Conservation (phyloP, 441 rosid genomes). For the Brassica hybrid region DNA sequence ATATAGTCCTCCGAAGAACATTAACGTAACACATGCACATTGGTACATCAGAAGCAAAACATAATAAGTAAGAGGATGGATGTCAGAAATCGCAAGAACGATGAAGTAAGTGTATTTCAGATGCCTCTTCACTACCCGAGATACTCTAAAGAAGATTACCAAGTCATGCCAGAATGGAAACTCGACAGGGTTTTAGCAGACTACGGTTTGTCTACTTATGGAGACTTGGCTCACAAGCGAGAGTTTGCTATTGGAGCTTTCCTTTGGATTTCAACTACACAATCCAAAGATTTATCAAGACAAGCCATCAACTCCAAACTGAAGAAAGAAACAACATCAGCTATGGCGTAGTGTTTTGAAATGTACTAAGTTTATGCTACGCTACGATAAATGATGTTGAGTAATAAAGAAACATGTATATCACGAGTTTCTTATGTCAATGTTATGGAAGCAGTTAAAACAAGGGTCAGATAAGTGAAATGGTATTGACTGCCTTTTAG, state of each 20-base stretch:
- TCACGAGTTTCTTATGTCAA: slow-evolving; percentile 21
- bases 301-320: slow-evolving; percentile 21
- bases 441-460: slow-evolving; percentile 2
- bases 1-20: slow-evolving; percentile 22
- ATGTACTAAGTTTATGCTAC: neutral
- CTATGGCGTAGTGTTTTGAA: neutral
- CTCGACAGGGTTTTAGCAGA: slow-evolving; percentile 53
- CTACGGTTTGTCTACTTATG: slow-evolving; percentile 50
- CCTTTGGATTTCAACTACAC: slow-evolving; percentile 49
- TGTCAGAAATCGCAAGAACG: slow-evolving; percentile 27
- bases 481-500: neutral
- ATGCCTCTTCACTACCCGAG: slow-evolving; percentile 66
- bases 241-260: slow-evolving; percentile 61
- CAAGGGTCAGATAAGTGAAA: neutral
- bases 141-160: slow-evolving; percentile 54
- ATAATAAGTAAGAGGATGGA: slow-evolving; percentile 25
- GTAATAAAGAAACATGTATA: slow-evolving; percentile 32
- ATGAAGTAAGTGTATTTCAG: slow-evolving; percentile 35
- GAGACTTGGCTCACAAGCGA: slow-evolving; percentile 54
- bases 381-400: neutral
- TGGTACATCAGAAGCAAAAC: slow-evolving; percentile 6
- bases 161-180: slow-evolving; percentile 62
- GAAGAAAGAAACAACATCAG: neutral
- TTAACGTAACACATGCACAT: slow-evolving; percentile 13
- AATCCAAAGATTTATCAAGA: slow-evolving; percentile 33